Conservation (phyloP, 2,329 filamentous ascomycete species). For the Lecanosticta acicola region DNA sequence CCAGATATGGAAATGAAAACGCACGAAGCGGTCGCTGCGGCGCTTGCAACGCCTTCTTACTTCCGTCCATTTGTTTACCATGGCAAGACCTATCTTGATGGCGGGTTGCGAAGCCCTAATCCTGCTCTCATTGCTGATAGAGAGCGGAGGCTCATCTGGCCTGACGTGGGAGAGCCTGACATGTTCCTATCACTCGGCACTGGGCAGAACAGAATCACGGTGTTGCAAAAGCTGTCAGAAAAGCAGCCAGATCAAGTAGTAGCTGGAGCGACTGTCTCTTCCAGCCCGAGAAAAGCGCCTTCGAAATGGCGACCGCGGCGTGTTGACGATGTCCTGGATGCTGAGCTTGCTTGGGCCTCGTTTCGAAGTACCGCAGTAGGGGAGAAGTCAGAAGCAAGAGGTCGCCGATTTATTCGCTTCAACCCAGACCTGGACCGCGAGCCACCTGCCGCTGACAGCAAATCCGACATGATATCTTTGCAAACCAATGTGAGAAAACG, state of each 20-base stretch:
- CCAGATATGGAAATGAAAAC: conserved; percentile 40
- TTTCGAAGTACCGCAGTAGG: conserved; percentile 30
- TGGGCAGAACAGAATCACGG: conserved; percentile 30
- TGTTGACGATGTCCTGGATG: conserved; percentile 33
- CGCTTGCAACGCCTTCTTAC: conserved; percentile 46
- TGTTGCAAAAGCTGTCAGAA: conserved; percentile 27
- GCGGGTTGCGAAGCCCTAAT: conserved; percentile 47
- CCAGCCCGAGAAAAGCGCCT: conserved; percentile 12
- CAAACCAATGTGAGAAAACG: conserved; percentile 30
- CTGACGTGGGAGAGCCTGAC: conserved; percentile 30
- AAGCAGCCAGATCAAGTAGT: conserved; percentile 3
- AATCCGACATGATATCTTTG: conserved; percentile 30
- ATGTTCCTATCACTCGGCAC: conserved; percentile 34
- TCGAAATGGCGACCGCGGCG: conserved; percentile 22
- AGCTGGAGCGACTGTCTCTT: conserved; percentile 12
- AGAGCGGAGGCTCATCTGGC: conserved; percentile 37
- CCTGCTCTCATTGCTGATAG: conserved; percentile 47
- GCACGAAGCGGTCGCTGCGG: conserved; percentile 50
- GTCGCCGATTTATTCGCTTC: conserved; percentile 32
- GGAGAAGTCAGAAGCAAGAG: conserved; percentile 21
- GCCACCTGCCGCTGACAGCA: conserved; percentile 34
- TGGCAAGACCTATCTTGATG: conserved; percentile 46
- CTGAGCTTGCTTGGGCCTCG: conserved; percentile 33
- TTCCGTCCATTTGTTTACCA: conserved; percentile 50
- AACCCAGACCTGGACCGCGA: conserved; percentile 31